Base-by-base conservation (phyloP, 768 basidiomycete species). In the Psilocybe subaeruginosa region DNA sequence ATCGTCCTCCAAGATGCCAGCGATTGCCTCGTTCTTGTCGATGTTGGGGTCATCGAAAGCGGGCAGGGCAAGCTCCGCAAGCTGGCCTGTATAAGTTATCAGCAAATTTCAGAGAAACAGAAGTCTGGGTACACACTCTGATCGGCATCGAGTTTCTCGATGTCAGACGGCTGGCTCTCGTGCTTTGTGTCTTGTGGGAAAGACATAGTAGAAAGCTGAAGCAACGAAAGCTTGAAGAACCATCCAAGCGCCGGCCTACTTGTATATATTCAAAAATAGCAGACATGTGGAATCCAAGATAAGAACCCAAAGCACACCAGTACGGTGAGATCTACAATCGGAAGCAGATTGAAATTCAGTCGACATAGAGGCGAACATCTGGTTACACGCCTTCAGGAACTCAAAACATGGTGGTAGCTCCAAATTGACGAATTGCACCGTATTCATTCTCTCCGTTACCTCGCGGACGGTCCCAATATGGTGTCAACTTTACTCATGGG, bases 1-100 rank as follows among this genome's bases (percentile, higher is more conserved):
- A 68, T 89, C 88, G 63, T 89, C 85, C 73, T 87, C 78, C 33
- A 83, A 68, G 11, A 80, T 69, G 19, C 80, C 80, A 31, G 73
- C 73, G 29, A 79, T 64, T 11, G 81, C 79, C 17, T 72, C 77
- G 35, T 79, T 74, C 71, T 78, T 78, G 76, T 85, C 80, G 59
- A 82, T 77, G 68, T 85, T 85, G 53, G 82, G 83, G 68, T 85
- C 83, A 70, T 83, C 82, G 69, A 84, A 83, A 47, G 80, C 77
- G 29, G 78, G 65, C 46, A 75, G 54, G 12, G 69, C 72, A 8
- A 74, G 63, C n/a, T 70, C 70, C 57, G 69, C 68, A 47, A 73
- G 41, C 39, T 70, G 66, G 52, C 54, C 76, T 76, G 60, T 31
- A 48, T 45, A 35, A 52, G 35, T 48, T 29, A 29, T 64, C 27